Conservation (phyloP, 2,329 filamentous ascomycete species). For the Penicillium sp. region DNA sequence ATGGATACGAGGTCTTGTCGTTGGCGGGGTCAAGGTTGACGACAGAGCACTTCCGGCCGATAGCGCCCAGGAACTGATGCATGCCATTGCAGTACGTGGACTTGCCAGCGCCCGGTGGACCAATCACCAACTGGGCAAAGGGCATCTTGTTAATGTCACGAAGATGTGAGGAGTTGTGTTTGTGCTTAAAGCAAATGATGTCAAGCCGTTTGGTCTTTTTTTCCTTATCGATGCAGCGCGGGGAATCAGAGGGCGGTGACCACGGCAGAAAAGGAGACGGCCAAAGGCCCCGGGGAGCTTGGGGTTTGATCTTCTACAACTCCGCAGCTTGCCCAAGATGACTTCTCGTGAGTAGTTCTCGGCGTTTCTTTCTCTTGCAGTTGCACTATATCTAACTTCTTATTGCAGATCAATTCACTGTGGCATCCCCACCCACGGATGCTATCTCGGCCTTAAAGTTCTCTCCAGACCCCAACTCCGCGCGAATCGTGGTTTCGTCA, state of each 20-base stretch:
- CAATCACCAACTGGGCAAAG: constrained; percentile 78
- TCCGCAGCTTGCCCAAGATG: constrained; percentile 32
- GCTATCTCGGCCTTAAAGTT: constrained; percentile 85
- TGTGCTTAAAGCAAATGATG: background rate
- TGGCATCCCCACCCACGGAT: constrained; percentile 78
- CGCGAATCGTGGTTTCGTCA: constrained; percentile 82
- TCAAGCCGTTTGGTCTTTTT: constrained; percentile 11
- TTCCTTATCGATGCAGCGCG: constrained; percentile 27
- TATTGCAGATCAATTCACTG: constrained; percentile 68
- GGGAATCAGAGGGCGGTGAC: constrained; percentile 31
- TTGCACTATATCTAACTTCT: background rate
- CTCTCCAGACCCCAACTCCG: constrained; percentile 71
- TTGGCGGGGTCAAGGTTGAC: constrained; percentile 98
- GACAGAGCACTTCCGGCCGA: constrained; percentile 89
- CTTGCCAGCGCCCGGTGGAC: constrained; percentile 93
- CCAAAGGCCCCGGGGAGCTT: constrained; percentile 19
- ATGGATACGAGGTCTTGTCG: constrained; percentile 84
- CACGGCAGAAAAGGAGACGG: constrained; percentile 35
- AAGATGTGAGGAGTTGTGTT: background rate
- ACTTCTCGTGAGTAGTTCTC: constrained; percentile 43
- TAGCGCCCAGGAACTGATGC: constrained; percentile 96
- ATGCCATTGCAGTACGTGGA: constrained; percentile 99
- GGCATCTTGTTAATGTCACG: constrained; percentile 44
- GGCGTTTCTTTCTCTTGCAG: background rate
- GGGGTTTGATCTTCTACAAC: constrained; percentile 23